Evolutionary conservation across 2,329 filamentous ascomycete genomes (phyloP).

Genomic region (Stagonosporopsis cucurbitacearum): DNA sequence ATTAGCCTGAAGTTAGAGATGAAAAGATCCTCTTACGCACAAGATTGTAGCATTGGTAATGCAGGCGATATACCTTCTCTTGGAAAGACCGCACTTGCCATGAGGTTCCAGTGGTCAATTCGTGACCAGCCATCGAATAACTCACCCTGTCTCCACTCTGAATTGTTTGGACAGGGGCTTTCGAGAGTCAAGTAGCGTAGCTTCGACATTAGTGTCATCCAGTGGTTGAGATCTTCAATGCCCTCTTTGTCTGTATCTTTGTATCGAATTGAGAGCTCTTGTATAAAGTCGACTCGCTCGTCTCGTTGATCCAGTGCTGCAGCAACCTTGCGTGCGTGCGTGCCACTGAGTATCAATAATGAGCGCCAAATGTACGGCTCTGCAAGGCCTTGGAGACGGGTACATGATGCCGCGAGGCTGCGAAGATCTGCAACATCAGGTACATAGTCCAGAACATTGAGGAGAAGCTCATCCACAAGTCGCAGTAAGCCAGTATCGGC

Average conservation of each 20-base stretch:
- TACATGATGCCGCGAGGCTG: constrained; percentile 41
- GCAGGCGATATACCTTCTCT: constrained; percentile 19
- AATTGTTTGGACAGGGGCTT: constrained; percentile 46
- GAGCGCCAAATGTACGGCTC: constrained; percentile 46
- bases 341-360: constrained; percentile 36
- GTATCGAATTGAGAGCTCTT: constrained; percentile 42
- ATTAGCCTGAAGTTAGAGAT: constrained; percentile 15
- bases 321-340: constrained; percentile 33
- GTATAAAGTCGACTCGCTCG: constrained; percentile 32
- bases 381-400: constrained; percentile 37
- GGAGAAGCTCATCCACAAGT: constrained; percentile 45
- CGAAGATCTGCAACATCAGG: constrained; percentile 30
- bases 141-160: constrained; percentile 31
- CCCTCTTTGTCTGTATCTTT: constrained; percentile 29
- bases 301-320: constrained; percentile 33
- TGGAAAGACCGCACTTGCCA: constrained; percentile 34
- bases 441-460: constrained; percentile 44
- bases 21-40: constrained; percentile 24
- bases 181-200: constrained; percentile 43
- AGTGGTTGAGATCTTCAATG: constrained; percentile 40
- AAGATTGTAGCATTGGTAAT: constrained; percentile 40
- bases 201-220: constrained; percentile 35
- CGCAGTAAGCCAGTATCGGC: constrained; percentile 30
- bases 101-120: constrained; percentile 42
- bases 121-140: constrained; percentile 39